Evolutionary conservation across 345 rosid species (phyloP).

Genomic region (Eucalyptus fibrosa): DNA sequence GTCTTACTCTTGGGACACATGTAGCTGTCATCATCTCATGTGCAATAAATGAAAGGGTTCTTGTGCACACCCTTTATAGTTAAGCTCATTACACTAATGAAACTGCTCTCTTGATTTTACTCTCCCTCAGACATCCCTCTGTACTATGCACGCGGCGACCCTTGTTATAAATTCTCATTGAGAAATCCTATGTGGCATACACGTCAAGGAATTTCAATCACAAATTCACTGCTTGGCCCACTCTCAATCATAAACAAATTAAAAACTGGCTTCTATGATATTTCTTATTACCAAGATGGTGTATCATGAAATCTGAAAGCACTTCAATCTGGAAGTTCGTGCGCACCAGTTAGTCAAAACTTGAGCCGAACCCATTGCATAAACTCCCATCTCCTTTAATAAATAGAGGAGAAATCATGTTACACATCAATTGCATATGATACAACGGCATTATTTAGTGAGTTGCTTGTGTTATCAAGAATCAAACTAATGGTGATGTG

Average conservation of each 20-base stretch:
- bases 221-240: background rate
- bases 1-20: background rate
- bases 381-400: background rate
- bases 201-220: background rate
- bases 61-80: background rate
- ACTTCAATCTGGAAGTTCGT: background rate
- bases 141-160: background rate
- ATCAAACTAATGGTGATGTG: background rate
- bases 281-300: background rate
- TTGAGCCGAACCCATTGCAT: background rate
- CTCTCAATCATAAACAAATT: background rate
- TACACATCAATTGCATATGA: background rate
- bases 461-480: background rate
- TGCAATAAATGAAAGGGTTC: background rate
- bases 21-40: background rate
- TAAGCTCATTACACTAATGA: background rate
- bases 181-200: background rate
- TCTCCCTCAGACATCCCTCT: background rate
- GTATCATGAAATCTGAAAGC: background rate
- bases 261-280: background rate
- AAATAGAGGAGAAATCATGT: background rate
- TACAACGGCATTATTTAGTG: background rate
- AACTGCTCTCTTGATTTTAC: background rate
- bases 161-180: background rate
- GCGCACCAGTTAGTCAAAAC: background rate